Evolutionary conservation across 2,329 filamentous ascomycete genomes (phyloP), one percentile per base, ranked within the genome.

Genomic region (Chrysoporthe austroafricana): DNA sequence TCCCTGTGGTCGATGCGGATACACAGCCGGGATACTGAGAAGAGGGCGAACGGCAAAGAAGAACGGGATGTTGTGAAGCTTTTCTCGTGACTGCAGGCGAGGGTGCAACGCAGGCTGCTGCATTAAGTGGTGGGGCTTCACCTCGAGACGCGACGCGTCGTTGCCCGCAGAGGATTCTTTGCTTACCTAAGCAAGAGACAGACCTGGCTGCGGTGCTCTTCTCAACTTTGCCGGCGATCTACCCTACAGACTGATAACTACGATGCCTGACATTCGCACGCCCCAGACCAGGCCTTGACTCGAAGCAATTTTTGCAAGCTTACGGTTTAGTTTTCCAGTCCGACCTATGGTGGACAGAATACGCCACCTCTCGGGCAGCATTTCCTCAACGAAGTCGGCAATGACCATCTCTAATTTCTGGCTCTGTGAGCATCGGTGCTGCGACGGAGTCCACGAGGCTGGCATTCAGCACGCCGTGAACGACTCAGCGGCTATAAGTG

Each of bases 401-500:
- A 26, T 26, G 26, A 26, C 26, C 26, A 26, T 26, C 26, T 26
- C 26, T 26, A 26, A 26, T 26, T 26, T 26, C 26, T 26, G 26
- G 26, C 26, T 26, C 26, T 26, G 26, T 26, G 26, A 26, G 26
- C 26, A 26, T 26, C 26, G 26, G 26, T 26, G 26, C 26, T 26
- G 26, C 26, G 26, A 26, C 26, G 26, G 26, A 26, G 26, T 26
- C 26, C 26, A 26, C 46, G 26, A 3, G 26, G 52, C 26, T 54
- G 26, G 50, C 43, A 48, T 26, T 26, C 26, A 26, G 1, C 70
- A 73, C 16, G 64, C 68, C 21, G 63, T 74, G 13, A 66, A 71
- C 44, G 66, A 66, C 39, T 56, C 61, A 4, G 67, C 69, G 13
- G 64, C 32, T 71, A 70, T 54, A 60, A 62, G 61, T 75, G 75